Percentiles rank a stretch among this genome's conserved stretches.
Evolutionary conservation across 2,329 filamentous ascomycete species (phyloP).

Genomic region (Orbilia blumenaviensis): DNA sequence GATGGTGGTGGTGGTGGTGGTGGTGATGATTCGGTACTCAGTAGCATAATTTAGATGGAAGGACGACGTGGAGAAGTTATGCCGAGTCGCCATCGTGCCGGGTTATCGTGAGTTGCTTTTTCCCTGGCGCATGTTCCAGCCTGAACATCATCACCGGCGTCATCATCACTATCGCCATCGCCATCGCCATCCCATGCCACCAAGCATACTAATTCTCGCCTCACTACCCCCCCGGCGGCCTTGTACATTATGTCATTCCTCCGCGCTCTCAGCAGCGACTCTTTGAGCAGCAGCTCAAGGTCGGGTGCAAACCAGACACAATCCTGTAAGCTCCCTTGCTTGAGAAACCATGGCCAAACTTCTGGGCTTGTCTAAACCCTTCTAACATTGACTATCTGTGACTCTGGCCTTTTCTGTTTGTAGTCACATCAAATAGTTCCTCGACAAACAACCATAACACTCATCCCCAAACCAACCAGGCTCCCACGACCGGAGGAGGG

Average conservation of each 20-base stretch:
- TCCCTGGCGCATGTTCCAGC: no score
- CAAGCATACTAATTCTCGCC: neutral
- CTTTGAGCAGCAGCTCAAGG: constrained; percentile 23
- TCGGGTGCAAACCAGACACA: constrained; percentile 10
- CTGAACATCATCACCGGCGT: no score
- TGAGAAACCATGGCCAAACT: neutral
- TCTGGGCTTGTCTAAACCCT: neutral
- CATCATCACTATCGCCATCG: neutral
- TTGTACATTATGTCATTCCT: constrained; percentile 40
- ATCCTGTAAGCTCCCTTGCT: constrained; percentile 7
- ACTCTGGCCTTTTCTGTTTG: neutral
- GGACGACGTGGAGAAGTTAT: no score
- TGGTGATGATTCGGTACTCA: no score
- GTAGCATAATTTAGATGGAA: no score
- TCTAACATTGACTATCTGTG: neutral
- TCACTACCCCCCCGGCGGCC: neutral
- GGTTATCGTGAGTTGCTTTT: no score
- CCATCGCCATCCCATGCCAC: neutral
- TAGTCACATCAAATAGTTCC: constrained; percentile 10
- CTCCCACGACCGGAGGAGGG: neutral
- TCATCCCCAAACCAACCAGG: constrained; percentile 7
- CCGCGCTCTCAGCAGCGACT: constrained; percentile 46
- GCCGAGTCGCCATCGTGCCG: no score
- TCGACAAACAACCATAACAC: constrained; percentile 14
- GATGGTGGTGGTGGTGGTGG: no score